Percentiles rank a stretch among this genome's conserved stretches.
phyloP scores from a whole-genome alignment of 2,329 filamentous ascomycete species.

The Fusarium pseudocircinatum region DNA sequence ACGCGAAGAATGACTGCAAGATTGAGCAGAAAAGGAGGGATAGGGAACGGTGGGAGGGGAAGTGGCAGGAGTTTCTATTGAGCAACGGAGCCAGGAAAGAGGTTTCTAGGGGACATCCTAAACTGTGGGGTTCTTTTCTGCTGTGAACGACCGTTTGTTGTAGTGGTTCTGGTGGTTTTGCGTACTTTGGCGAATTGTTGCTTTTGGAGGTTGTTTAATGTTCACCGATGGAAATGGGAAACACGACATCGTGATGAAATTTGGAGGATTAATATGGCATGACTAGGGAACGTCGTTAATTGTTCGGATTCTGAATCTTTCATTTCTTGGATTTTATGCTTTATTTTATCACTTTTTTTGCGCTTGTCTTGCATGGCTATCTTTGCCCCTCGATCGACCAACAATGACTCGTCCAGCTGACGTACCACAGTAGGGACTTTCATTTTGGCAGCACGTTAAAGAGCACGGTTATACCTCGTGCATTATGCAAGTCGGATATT shows the following conservation, averaged over 20 bases:
- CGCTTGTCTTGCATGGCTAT: not conserved
- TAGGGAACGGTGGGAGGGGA: not conserved
- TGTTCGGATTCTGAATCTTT: too few species aligned
- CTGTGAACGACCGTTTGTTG: accelerated
- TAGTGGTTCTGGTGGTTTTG: not conserved
- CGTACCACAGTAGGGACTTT: not conserved
- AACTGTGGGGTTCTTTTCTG: not conserved
- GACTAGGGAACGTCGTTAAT: not conserved
- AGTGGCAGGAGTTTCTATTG: not conserved
- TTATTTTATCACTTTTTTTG: accelerated
- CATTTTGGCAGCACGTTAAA: too few species aligned
- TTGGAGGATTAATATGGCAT: too few species aligned
- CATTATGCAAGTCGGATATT: not conserved
- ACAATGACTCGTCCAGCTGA: too few species aligned
- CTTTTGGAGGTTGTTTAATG: not conserved
- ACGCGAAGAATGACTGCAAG: accelerated
- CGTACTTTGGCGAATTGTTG: not conserved
- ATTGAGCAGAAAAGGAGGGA: not conserved
- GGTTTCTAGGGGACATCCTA: not conserved
- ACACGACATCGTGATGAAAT: not conserved
- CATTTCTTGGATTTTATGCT: not conserved
- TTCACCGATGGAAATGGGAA: not conserved
- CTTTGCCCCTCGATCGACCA: not conserved
- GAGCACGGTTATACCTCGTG: too few species aligned
- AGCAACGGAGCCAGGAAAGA: not conserved